Evolutionary conservation across 2,329 filamentous ascomycete species (phyloP).

Genomic region (Penicillium glabrum): DNA sequence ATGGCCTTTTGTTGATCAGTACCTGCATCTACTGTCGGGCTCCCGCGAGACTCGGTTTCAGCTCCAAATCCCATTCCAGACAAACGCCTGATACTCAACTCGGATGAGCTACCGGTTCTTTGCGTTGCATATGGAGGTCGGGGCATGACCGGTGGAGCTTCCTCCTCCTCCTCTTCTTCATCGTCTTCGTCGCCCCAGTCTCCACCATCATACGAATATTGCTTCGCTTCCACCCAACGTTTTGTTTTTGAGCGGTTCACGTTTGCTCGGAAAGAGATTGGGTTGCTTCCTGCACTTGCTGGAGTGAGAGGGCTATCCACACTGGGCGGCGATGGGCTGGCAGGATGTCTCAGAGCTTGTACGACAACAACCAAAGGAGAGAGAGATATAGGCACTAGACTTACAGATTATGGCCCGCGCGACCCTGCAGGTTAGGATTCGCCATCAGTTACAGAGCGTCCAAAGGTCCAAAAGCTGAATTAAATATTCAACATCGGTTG

Average conservation of each 20-base stretch:
- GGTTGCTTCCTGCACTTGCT: slow-evolving; percentile 34
- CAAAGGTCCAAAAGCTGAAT: slow-evolving; percentile 2
- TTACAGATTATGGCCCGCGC: slow-evolving; percentile 26
- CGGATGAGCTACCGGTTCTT: slow-evolving; percentile 26
- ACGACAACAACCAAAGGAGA: background rate
- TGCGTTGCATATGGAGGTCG: slow-evolving; percentile 26
- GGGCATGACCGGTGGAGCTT: slow-evolving; percentile 39
- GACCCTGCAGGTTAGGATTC: slow-evolving; percentile 24
- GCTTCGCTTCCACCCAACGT: slow-evolving; percentile 92
- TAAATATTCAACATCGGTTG: slow-evolving; percentile 16
- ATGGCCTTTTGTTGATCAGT: slow-evolving; percentile 48
- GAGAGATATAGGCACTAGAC: slow-evolving; percentile 4
- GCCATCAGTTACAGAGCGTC: slow-evolving; percentile 23
- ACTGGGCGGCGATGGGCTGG: slow-evolving; percentile 19
- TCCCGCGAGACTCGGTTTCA: slow-evolving; percentile 9
- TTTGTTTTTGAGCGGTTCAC: slow-evolving; percentile 86
- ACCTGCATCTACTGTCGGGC: slow-evolving; percentile 17
- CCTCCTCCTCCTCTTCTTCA: slow-evolving; percentile 62
- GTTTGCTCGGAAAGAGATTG: slow-evolving; percentile 73
- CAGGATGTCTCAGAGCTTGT: slow-evolving; percentile 13
- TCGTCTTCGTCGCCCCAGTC: slow-evolving; percentile 79
- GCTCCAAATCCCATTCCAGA: slow-evolving; percentile 10
- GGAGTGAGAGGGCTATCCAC: slow-evolving; percentile 30
- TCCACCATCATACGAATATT: slow-evolving; percentile 84
- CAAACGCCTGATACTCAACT: slow-evolving; percentile 20